A percentile compares a stretch with the other conserved stretches of the same genome.
Evolutionary conservation across 805 yeast species (phyloP).

Genomic region (Ogataea nakhonphanomensis): DNA sequence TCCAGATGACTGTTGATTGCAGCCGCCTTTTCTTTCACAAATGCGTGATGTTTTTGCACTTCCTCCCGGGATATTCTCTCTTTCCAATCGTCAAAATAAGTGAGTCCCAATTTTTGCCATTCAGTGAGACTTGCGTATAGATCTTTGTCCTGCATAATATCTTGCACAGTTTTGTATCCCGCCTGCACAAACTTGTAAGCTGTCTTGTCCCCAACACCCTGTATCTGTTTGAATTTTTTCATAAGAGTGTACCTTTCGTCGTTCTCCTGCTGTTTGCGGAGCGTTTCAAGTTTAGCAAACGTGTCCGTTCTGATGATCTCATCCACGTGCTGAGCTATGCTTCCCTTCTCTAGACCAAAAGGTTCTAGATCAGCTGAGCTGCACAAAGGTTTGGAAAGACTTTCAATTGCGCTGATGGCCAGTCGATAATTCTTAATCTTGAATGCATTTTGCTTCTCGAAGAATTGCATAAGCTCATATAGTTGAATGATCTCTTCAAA

Average conservation of each 20-base stretch:
- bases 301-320: constrained; percentile 42
- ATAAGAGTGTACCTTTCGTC: constrained; percentile 29
- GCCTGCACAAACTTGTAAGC: constrained; percentile 41
- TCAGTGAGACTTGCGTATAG: constrained; percentile 19
- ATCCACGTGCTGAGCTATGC: constrained; percentile 42
- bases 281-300: constrained; percentile 19
- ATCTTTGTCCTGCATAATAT: constrained; percentile 22
- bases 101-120: constrained; percentile 38
- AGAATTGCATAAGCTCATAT: constrained; percentile 21
- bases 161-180: constrained; percentile 37
- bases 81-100: constrained; percentile 46
- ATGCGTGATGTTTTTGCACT: constrained; percentile 38
- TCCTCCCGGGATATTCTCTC: constrained; percentile 43
- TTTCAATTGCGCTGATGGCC: constrained; percentile 39
- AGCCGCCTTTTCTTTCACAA: constrained; percentile 23
- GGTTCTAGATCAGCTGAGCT: constrained; percentile 37
- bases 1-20: constrained; percentile 36
- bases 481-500: constrained; percentile 32
- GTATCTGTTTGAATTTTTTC: constrained; percentile 37
- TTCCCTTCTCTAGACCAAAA: constrained; percentile 40
- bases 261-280: constrained; percentile 10
- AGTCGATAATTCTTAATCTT: constrained; percentile 34
- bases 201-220: constrained; percentile 46
- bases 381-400: constrained; percentile 27
- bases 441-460: constrained; percentile 19